Base-by-base conservation (phyloP, 805 yeast species). In the Spathaspora gorwiae region DNA sequence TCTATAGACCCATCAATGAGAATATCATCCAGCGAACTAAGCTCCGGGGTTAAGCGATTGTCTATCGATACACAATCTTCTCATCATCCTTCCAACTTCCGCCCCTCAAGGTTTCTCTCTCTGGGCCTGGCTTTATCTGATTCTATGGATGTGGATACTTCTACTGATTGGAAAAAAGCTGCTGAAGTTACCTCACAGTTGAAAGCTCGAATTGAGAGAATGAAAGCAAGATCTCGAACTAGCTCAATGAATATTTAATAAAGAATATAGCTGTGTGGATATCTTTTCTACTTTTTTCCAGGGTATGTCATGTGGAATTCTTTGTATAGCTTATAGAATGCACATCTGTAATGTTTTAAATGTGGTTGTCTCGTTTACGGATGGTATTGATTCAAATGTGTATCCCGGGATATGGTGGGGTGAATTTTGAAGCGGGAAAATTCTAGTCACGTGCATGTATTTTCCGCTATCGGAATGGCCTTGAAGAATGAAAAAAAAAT, bases 171-270 rank as follows among this genome's bases (percentile, higher is more conserved):
- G 97, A 80, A 77, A 53, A 78, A 92, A 40, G 96, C 97, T 0
- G 90, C 94, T 0, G 95, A 87, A 54, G 95, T 89, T 10, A 90
- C 97, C 0, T 78, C 81, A 3, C 92, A 86, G 61, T 76, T 90
- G 57, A 87, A 84, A 60, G 95, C 90, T 0, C 70, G 97, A 54
- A 90, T 90, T 38, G 95, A 87, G 63, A 83, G 84, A 62, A 89
- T 90, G 96, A 86, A 86, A 59, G 87, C 87, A 10, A 73, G 84
- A 39, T 61, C 72, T 14, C 42, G 48, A 34, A 40, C 34, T 13
- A 14, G 27, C 24, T 43, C 40, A 9, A 54, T 57, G 56, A 39
- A 37, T 19, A 19, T 19, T 19, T 19, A 19, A 19, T 19, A 19
- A 19, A 19, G 2, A 19, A 19, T 19, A 19, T 19, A 19, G 24